Conservation (phyloP, 768 basidiomycete species). For the Auricularia sp. region DNA sequence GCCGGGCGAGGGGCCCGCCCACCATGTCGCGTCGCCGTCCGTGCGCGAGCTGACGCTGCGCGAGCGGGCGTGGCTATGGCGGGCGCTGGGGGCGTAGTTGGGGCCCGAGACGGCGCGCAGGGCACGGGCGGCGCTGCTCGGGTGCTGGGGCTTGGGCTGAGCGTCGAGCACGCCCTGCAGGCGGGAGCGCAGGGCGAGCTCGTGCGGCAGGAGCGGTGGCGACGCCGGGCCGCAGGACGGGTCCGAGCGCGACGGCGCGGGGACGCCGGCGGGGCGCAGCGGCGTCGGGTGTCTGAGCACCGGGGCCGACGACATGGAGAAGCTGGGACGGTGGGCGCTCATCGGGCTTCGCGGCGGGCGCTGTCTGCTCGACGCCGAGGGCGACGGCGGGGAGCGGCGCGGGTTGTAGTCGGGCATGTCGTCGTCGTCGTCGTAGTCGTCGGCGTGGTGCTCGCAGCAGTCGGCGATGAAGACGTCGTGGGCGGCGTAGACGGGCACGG, state of each 20-base stretch:
- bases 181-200: slow-evolving; percentile 41
- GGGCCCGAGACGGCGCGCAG: not conserved
- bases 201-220: slow-evolving; percentile 36
- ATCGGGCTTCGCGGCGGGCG: not conserved
- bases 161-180: slow-evolving; percentile 39
- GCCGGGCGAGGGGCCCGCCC: not conserved
- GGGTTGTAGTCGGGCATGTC: slow-evolving; percentile 10
- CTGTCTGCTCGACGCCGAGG: not conserved
- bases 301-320: not conserved
- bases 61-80: not conserved
- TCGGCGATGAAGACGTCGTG: slow-evolving; percentile 11
- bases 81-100: not conserved
- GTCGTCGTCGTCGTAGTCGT: slow-evolving; percentile 20
- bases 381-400: not conserved
- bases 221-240: slow-evolving; percentile 6
- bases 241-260: slow-evolving; percentile 1
- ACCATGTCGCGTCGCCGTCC: not conserved
- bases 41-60: slow-evolving; percentile 18
- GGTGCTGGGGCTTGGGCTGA: not conserved
- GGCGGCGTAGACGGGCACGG: slow-evolving; percentile 5
- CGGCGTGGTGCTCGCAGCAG: slow-evolving; percentile 17
- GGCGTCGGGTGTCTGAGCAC: not conserved
- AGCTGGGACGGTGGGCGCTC: not conserved
- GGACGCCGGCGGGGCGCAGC: not conserved
- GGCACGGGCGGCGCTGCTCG: not conserved